Conservation (phyloP, 768 basidiomycete genomes). For the Boletus bicolor region DNA sequence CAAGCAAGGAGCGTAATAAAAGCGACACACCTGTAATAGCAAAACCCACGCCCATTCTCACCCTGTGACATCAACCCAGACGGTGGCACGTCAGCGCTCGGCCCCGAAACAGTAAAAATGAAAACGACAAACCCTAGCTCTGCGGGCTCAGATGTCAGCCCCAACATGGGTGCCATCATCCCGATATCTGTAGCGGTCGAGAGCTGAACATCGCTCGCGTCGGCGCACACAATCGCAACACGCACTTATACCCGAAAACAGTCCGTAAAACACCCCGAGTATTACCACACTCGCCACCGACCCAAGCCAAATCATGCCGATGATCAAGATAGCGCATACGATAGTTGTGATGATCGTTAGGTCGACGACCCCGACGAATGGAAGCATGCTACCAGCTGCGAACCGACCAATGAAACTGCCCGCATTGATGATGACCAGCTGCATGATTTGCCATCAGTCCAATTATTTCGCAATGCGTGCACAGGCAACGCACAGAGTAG, state of each 20-base stretch:
- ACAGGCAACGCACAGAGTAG: conserved; percentile 41
- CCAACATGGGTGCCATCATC: conserved; percentile 43
- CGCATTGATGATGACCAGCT: conserved; percentile 55
- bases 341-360: conserved; percentile 36
- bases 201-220: background rate
- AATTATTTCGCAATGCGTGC: background rate
- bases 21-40: conserved; percentile 36
- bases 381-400: conserved; percentile 38
- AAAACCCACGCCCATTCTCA: conserved; percentile 48
- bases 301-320: conserved; percentile 43
- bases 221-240: background rate
- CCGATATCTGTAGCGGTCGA: conserved; percentile 30
- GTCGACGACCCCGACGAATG: conserved; percentile 43
- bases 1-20: background rate
- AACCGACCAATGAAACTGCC: conserved; percentile 48
- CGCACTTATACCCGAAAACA: conserved; percentile 47
- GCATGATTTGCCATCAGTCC: background rate
- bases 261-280: conserved; percentile 46
- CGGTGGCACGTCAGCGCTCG: background rate
- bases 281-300: conserved; percentile 37
- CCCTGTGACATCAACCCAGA: conserved; percentile 6
- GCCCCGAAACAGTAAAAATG: background rate
- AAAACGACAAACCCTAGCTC: conserved; percentile 47
- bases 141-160: conserved; percentile 41
- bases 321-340: conserved; percentile 38